phyloP scores from a whole-genome alignment of 169 alveolate genomes.

The Eimeria acervulina region DNA sequence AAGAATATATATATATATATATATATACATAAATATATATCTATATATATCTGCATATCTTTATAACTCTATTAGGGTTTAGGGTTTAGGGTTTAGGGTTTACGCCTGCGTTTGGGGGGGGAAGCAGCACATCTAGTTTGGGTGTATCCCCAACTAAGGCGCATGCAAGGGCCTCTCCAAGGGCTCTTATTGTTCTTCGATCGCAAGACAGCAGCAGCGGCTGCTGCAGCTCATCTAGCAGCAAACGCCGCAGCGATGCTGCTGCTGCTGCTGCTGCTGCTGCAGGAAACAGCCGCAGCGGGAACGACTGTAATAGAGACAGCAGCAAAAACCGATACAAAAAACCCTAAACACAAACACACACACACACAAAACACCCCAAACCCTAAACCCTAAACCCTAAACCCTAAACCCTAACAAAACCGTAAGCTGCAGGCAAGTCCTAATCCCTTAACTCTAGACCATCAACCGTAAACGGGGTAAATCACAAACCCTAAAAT shows the following conservation, averaged over 20 bases:
- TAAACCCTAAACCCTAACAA: too few species aligned
- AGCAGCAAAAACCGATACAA: slow-evolving; percentile 15
- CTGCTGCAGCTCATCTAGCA: slow-evolving; percentile 39
- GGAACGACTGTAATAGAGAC: background rate
- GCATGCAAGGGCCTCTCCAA: background rate
- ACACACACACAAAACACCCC: too few species aligned
- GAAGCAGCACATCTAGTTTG: slow-evolving; percentile 38
- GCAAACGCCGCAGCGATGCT: slow-evolving; percentile 30
- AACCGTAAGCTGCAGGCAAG: too few species aligned
- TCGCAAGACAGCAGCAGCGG: background rate
- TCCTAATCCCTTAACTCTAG: too few species aligned
- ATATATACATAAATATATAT: too few species aligned
- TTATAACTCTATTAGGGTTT: too few species aligned
- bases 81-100: slow-evolving; percentile 38
- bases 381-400: too few species aligned
- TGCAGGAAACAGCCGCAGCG: too few species aligned
- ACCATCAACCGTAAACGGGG: background rate
- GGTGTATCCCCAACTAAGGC: background rate
- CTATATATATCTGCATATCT: too few species aligned
- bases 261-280: slow-evolving; percentile 31
- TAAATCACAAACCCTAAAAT: background rate
- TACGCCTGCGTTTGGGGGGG: slow-evolving; percentile 72
- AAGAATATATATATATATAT: too few species aligned
- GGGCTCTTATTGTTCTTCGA: slow-evolving; percentile 27
- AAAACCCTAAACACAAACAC: too few species aligned